Evolutionary conservation across 805 yeast species (phyloP).

Genomic region (Hanseniaspora valbyensis): DNA sequence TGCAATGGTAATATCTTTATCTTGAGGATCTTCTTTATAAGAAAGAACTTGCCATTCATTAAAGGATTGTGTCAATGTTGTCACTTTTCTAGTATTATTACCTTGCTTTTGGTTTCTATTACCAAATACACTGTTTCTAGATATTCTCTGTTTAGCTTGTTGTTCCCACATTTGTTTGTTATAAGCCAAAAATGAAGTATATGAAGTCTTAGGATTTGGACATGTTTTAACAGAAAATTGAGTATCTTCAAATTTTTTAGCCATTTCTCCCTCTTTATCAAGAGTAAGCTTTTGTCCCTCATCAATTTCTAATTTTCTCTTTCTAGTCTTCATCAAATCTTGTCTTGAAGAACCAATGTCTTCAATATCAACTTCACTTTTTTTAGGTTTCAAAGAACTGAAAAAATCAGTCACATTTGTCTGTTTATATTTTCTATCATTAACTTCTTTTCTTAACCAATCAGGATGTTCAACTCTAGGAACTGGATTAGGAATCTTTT

Average conservation of each 20-base stretch:
- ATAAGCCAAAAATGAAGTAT: conserved; percentile 54
- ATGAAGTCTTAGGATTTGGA: conserved; percentile 59
- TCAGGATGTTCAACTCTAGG: conserved; percentile 91
- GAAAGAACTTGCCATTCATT: conserved; percentile 69
- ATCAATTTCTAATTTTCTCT: conserved; percentile 30
- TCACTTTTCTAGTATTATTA: conserved; percentile 43
- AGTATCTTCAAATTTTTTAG: conserved; percentile 38
- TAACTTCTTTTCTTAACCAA: conserved; percentile 67
- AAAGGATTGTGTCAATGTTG: conserved; percentile 24
- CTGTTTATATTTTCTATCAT: conserved; percentile 54
- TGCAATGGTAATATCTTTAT: conserved; percentile 70
- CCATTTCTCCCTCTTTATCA: conserved; percentile 26
- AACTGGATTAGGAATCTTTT: conserved; percentile 78
- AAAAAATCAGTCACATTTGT: conserved; percentile 52
- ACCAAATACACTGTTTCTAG: conserved; percentile 76
- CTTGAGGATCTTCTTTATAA: conserved; percentile 40
- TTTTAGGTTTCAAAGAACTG: conserved; percentile 30
- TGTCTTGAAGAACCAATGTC: conserved; percentile 42
- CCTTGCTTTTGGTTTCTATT: conserved; percentile 21
- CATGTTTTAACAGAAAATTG: conserved; percentile 32
- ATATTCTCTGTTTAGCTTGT: conserved; percentile 58
- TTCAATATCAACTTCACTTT: conserved; percentile 62
- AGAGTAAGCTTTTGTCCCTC: no score
- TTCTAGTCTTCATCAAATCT: conserved; percentile 26
- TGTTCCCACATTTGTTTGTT: conserved; percentile 82